Evolutionary conservation across 1,284 basidiomycete species (phyloP), one percentile per base, ranked within the genome.

Genomic region (Cryptococcus sp.): DNA sequence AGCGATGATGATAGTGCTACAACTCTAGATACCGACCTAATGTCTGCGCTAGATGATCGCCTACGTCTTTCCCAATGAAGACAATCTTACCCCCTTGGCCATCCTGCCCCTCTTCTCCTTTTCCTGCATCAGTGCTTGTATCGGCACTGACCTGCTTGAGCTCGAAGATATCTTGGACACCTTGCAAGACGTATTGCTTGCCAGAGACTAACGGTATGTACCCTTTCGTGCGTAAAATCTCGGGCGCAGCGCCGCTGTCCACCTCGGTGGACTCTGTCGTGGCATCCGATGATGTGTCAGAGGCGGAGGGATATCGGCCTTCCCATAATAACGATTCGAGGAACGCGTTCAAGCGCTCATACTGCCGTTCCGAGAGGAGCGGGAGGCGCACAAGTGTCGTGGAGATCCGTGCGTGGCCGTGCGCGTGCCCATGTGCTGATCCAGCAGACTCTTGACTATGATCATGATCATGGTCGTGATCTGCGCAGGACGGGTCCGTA

Each of bases 141-240:
- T 62, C 73, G 19, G 77, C 74, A 59, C 53, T 59, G 35, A 87
- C 77, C 56, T 82, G 78, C 2, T 80, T 79, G 19, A 93, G 83
- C 65, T 96, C 93, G 71, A 93, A 95, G 75, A 94, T 82, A 67
- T 82, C 90, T 62, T 88, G 82, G 13, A 96, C 93, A 3, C 92
- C 93, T 71, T 96, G 93, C 39, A 95, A 77, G 53, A 94, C 84
- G 66, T 85, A 85, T 57, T 84, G 82, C 56, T 82, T 79, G 5
- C 87, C 88, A 0, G 78, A 78, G 0, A 81, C 75, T 3, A 82
- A 74, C 4, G 48, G 70, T 65, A 92, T 85, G 39, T 91, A 81
- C 8, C 91, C 92, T 74, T 95, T 95, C 67, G 89, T 91, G 16
- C 93, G 84, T 15, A 96, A 78, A 2, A 95, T 82, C 53, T 87